Percentiles rank a stretch among this genome's conserved stretches.
Conservation (phyloP, 768 basidiomycete species). For the Mycena galopus region DNA sequence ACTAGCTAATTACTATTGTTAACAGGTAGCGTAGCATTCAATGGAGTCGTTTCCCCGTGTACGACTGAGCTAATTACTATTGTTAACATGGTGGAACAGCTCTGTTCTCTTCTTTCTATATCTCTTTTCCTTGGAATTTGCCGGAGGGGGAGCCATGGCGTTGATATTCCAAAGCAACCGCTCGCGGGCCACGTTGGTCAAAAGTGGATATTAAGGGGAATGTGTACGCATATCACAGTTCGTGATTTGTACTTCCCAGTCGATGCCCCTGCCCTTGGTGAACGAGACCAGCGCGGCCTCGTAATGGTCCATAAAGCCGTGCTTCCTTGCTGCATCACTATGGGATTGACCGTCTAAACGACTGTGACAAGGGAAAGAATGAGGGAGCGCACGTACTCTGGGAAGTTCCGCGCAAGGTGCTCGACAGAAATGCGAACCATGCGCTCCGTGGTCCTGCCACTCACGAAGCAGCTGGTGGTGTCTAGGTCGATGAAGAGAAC, state of each 20-base stretch:
- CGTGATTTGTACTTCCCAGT: slow-evolving; percentile 22
- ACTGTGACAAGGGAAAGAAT: too few species aligned
- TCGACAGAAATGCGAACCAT: slow-evolving; percentile 35
- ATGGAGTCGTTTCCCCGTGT: slow-evolving; percentile 16
- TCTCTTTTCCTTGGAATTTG: slow-evolving; percentile 19
- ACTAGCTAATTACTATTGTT: too few species aligned
- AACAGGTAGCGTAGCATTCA: too few species aligned
- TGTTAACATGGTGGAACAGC: slow-evolving; percentile 2
- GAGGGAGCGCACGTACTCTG: slow-evolving; percentile 29
- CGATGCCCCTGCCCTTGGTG: slow-evolving; percentile 8
- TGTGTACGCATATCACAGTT: slow-evolving; percentile 31
- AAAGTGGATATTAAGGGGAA: too few species aligned
- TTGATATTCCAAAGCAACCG: slow-evolving; percentile 29
- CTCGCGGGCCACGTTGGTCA: too few species aligned
- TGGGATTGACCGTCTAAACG: background rate
- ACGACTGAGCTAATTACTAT: too few species aligned
- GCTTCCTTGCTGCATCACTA: slow-evolving; percentile 26
- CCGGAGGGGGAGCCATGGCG: slow-evolving; percentile 23
- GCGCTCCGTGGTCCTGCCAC: slow-evolving; percentile 15
- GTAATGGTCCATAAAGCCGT: slow-evolving; percentile 28
- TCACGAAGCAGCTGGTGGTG: slow-evolving; percentile 25
- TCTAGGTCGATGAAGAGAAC: slow-evolving; percentile 39
- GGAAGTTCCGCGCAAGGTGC: too few species aligned
- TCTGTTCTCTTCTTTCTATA: slow-evolving; percentile 31
- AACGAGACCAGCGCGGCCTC: slow-evolving; percentile 29